These are phyloP conservation scores for Eutrema heterophyllum DNA, from an alignment of 345 rosid species.

Conservation along the genomic window DNA sequence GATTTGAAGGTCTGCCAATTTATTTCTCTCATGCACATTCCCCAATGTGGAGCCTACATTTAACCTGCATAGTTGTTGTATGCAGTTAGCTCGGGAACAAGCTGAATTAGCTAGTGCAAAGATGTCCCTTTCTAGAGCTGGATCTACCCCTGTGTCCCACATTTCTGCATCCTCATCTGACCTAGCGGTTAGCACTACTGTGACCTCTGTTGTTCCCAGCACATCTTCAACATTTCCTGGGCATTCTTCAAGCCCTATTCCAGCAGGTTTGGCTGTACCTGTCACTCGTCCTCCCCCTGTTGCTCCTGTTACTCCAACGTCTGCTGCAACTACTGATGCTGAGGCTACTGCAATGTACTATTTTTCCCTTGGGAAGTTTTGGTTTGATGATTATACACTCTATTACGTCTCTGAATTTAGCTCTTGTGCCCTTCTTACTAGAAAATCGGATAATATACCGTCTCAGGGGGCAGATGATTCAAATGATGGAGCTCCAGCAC, in stretches of 20 bases:
- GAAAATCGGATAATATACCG: conserved; percentile 33
- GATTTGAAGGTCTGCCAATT: conserved; percentile 68
- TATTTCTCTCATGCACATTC: conserved; percentile 19
- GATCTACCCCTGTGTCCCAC: conserved; percentile 41
- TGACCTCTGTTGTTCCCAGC: conserved; percentile 42
- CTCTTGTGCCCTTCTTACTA: conserved; percentile 28
- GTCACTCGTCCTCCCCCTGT: conserved; percentile 39
- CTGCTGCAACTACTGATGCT: conserved; percentile 37
- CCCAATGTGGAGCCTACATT: background rate
- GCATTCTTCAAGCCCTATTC: conserved; percentile 58
- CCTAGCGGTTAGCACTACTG: conserved; percentile 36
- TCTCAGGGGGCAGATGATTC: conserved; percentile 42
- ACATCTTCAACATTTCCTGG: conserved; percentile 33
- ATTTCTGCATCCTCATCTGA: conserved; percentile 40
- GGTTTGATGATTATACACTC: conserved; percentile 2
- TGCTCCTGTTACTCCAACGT: conserved; percentile 35
- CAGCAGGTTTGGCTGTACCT: conserved; percentile 49
- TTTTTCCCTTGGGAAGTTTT: conserved; percentile 9
- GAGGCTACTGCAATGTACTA: conserved; percentile 48
- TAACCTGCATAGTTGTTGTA: conserved; percentile 26
- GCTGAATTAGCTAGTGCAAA: conserved; percentile 54
- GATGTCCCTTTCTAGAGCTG: conserved; percentile 38
- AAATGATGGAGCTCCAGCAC: conserved; percentile 45
- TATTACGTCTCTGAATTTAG: background rate
- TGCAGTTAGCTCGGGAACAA: conserved; percentile 95